phyloP scores from a whole-genome alignment of 2,329 filamentous ascomycete species.

The Xylariaceae sp. region DNA sequence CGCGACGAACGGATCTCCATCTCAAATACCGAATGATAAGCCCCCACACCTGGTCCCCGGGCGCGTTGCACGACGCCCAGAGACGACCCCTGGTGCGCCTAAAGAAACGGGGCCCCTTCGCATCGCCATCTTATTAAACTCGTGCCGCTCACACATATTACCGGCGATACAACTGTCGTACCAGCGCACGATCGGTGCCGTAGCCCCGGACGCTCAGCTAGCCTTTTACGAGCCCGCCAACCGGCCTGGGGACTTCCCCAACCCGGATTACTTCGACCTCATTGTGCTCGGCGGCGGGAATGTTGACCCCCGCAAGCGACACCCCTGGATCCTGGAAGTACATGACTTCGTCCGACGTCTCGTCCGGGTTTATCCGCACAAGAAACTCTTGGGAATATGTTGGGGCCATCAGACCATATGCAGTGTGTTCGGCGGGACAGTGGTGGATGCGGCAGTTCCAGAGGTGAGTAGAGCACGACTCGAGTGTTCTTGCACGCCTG shows the following conservation, averaged over 20 bases:
- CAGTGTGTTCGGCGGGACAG: constrained; percentile 35
- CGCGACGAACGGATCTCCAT: constrained; percentile 1
- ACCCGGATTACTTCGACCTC: constrained; percentile 37
- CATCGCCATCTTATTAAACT: constrained; percentile 37
- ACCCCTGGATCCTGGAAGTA: constrained; percentile 39
- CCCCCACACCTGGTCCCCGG: background rate
- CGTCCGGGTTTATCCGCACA: constrained; percentile 28
- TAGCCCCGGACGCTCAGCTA: constrained; percentile 28
- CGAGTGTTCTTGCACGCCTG: background rate
- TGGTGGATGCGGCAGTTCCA: constrained; percentile 35
- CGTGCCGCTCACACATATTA: constrained; percentile 34
- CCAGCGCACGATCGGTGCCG: constrained; percentile 30
- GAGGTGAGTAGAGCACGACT: constrained; percentile 31
- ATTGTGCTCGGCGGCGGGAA: constrained; percentile 41
- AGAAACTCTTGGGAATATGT: constrained; percentile 40
- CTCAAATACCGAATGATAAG: background rate
- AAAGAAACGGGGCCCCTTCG: constrained; percentile 18
- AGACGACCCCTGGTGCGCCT: constrained; percentile 1
- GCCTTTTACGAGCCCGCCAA: constrained; percentile 37
- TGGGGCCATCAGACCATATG: constrained; percentile 43
- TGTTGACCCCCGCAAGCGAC: constrained; percentile 36
- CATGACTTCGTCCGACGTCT: constrained; percentile 36
- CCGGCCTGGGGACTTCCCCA: constrained; percentile 31
- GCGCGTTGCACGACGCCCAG: background rate
- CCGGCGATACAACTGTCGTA: constrained; percentile 34